Percentiles rank a stretch among this genome's conserved stretches.
phyloP scores from a whole-genome alignment of 1,284 basidiomycete species.

The Puccinia horiana region DNA sequence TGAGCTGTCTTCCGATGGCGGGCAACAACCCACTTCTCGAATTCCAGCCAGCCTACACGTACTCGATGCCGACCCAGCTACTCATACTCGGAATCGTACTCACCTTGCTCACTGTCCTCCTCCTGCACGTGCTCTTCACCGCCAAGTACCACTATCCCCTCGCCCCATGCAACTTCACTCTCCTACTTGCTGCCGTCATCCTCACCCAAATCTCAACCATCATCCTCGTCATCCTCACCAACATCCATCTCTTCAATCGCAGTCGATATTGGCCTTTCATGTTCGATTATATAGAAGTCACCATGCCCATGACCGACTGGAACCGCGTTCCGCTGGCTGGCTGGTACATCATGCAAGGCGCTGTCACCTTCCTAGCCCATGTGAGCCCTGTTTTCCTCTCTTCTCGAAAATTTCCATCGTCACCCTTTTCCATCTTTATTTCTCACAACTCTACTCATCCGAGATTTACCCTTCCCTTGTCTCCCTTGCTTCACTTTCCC shows the following conservation, averaged over 20 bases:
- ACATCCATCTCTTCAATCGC: conserved; percentile 66
- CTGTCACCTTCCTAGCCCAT: conserved; percentile 45
- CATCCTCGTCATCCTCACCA: conserved; percentile 75
- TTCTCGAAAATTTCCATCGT: neutral
- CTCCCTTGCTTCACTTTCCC: neutral
- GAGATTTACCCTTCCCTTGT: neutral
- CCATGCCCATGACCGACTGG: conserved; percentile 75
- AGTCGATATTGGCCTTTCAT: conserved; percentile 87
- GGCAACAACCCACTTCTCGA: conserved; percentile 54
- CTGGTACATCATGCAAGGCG: conserved; percentile 65
- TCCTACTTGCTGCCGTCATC: conserved; percentile 79
- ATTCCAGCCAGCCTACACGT: conserved; percentile 62
- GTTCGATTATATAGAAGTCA: conserved; percentile 75
- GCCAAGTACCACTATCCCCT: conserved; percentile 94
- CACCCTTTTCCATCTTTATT: neutral
- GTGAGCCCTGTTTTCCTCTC: conserved; percentile 42
- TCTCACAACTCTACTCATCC: conserved; percentile 9
- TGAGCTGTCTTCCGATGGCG: no score
- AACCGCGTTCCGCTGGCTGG: conserved; percentile 69
- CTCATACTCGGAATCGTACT: conserved; percentile 82
- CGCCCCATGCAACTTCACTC: conserved; percentile 82
- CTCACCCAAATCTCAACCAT: conserved; percentile 75
- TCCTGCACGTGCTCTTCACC: conserved; percentile 91
- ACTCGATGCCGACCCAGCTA: conserved; percentile 87
- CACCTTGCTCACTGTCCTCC: conserved; percentile 80